These are phyloP conservation scores for Blepharisma undulans DNA, from an alignment of 169 alveolate genomes.

Conservation along the genomic window DNA sequence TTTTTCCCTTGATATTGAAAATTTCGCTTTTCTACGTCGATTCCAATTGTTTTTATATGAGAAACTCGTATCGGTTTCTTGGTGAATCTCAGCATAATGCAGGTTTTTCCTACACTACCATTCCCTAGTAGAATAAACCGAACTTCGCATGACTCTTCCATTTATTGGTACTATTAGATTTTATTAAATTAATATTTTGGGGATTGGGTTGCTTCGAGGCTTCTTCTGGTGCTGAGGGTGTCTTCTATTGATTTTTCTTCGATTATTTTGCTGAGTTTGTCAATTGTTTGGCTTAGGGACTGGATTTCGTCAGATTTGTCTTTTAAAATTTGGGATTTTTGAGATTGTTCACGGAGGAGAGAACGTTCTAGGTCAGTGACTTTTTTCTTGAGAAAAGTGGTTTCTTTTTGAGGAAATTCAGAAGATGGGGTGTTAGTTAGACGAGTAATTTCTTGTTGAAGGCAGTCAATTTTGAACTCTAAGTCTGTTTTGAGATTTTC, in stretches of 20 bases:
- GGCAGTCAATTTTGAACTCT: background rate
- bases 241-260: background rate
- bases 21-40: constrained; percentile 5
- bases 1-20: background rate
- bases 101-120: constrained; percentile 34
- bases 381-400: background rate
- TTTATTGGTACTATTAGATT: background rate
- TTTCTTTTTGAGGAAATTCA: background rate
- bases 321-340: background rate
- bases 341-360: background rate
- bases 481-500: background rate
- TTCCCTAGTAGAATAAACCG: constrained; percentile 28
- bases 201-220: background rate
- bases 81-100: constrained; percentile 21
- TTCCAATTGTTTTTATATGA: constrained; percentile 26
- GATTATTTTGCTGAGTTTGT: background rate
- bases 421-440: background rate
- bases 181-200: background rate
- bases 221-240: background rate
- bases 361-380: background rate
- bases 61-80: background rate
- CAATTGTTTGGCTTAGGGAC: background rate
- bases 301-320: background rate
- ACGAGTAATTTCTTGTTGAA: background rate
- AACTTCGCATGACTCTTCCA: background rate